Conservation (phyloP, 2,329 filamentous ascomycete genomes). For the Sphaceloma murrayae region DNA sequence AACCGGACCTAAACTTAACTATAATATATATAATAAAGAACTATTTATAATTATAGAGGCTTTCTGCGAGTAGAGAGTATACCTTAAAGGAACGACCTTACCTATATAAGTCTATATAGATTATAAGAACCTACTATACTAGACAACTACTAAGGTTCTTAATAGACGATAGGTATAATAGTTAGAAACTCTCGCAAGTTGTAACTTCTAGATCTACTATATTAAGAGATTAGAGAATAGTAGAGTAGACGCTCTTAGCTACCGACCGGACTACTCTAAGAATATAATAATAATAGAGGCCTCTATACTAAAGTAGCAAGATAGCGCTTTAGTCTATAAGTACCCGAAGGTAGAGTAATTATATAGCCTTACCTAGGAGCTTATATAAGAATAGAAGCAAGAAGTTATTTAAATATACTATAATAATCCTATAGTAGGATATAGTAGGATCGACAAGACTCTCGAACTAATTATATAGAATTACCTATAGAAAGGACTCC, state of each 20-base stretch:
- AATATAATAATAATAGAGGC: not conserved
- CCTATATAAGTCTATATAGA: constrained; percentile 12
- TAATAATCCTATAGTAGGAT: not conserved
- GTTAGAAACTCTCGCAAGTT: constrained; percentile 15
- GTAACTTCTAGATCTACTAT: constrained; percentile 17
- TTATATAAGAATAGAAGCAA: constrained; percentile 1
- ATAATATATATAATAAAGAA: constrained; percentile 19
- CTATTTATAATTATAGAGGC: constrained; percentile 18
- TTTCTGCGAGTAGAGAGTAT: constrained; percentile 17
- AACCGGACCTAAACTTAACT: constrained; percentile 13
- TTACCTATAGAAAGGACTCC: constrained; percentile 5
- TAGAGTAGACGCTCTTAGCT: constrained; percentile 1
- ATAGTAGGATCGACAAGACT: constrained; percentile 5
- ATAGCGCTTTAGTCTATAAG: not conserved
- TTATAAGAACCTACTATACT: constrained; percentile 18
- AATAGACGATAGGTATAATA: constrained; percentile 15
- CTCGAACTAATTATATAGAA: constrained; percentile 7
- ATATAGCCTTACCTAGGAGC: not conserved
- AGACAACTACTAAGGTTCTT: constrained; percentile 6
- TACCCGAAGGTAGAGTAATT: constrained; percentile 6
- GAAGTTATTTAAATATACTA: constrained; percentile 3
- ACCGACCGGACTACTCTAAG: constrained; percentile 2
- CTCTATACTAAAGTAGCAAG: not conserved
- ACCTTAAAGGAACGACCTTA: constrained; percentile 13
- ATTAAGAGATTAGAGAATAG: constrained; percentile 1